Percentiles rank a stretch among this genome's conserved stretches.
phyloP scores from a whole-genome alignment of 768 basidiomycete genomes.

The Plicaturopsis crispa region DNA sequence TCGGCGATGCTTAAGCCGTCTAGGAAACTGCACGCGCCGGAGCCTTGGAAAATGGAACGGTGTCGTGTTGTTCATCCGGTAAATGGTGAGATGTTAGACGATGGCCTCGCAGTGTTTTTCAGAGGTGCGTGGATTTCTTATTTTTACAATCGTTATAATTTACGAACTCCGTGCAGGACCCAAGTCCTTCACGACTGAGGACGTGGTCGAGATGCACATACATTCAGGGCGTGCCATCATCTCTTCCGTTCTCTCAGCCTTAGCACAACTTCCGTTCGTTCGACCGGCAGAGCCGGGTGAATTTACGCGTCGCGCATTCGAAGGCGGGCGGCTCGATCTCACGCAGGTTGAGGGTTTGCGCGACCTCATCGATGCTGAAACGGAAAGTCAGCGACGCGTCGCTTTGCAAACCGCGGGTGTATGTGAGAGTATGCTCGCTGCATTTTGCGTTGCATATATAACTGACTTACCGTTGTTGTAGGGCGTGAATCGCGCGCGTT shows the following conservation, averaged over 20 bases:
- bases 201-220: constrained; percentile 77
- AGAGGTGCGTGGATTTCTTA: constrained; percentile 37
- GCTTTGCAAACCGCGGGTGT: constrained; percentile 68
- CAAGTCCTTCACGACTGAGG: constrained; percentile 78
- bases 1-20: constrained; percentile 37
- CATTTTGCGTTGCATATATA: background rate
- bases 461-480: constrained; percentile 21
- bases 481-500: constrained; percentile 56
- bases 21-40: constrained; percentile 24
- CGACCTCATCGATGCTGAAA: constrained; percentile 86
- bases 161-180: constrained; percentile 38
- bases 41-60: constrained; percentile 63
- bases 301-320: constrained; percentile 80
- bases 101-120: constrained; percentile 79
- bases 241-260: constrained; percentile 55
- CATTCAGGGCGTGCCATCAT: constrained; percentile 84
- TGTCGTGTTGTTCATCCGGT: constrained; percentile 62
- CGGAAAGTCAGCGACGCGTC: constrained; percentile 69
- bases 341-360: constrained; percentile 86
- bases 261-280: constrained; percentile 53
- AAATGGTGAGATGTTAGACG: constrained; percentile 59
- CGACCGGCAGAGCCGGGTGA: constrained; percentile 84
- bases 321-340: constrained; percentile 74
- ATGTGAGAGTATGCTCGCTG: constrained; percentile 18
- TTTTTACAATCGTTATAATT: constrained; percentile 1